Evolutionary conservation across 2,329 filamentous ascomycete species (phyloP), one percentile per base, ranked within the genome.

Genomic region (Claviceps maximensis): DNA sequence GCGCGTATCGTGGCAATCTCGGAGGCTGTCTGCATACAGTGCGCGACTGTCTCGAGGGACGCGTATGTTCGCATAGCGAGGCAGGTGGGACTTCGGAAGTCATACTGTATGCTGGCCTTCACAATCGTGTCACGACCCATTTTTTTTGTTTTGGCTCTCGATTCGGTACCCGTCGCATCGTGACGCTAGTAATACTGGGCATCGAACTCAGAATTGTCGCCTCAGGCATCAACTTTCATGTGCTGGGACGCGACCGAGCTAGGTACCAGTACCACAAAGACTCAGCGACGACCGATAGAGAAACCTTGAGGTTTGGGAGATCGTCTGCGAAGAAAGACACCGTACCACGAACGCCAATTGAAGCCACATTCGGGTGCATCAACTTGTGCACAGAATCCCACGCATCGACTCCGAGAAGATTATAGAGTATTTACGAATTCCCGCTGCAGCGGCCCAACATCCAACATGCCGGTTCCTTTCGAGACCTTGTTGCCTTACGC

Each of bases 401-500:
- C 42, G 21, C 27, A 13, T 23, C 9, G 13, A 42, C 44, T 45
- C 23, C 19, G n/a, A 36, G 10, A 17, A 36, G 10, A 17, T 17
- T 19, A 12, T 29, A 49, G 15, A 45, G 13, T 8, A 13, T 21
- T 27, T 41, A 21, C 53, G 42, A 25, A 57, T 64, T 64, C 60
- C 66, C 64, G 63, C 65, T 55, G 51, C 57, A 57, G 63, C 62
- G 65, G 64, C 65, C 50, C 58, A 52, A 51, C 58, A 54, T 23
- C 59, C 61, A 61, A 53, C 56, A 84, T 84, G 80, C 77, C 77
- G 55, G 69, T 84, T 58, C 80, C 80, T 48, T 84, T 83, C 69
- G 80, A 84, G 68, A 71, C 79, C 49, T 64, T 84, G 59, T 72
- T 84, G 68, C 80, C 80, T 45, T 83, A 83, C 67, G 80, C 71